Evolutionary conservation across 306 rosid genomes (phyloP).

Genomic region (Rosa rugosa): DNA sequence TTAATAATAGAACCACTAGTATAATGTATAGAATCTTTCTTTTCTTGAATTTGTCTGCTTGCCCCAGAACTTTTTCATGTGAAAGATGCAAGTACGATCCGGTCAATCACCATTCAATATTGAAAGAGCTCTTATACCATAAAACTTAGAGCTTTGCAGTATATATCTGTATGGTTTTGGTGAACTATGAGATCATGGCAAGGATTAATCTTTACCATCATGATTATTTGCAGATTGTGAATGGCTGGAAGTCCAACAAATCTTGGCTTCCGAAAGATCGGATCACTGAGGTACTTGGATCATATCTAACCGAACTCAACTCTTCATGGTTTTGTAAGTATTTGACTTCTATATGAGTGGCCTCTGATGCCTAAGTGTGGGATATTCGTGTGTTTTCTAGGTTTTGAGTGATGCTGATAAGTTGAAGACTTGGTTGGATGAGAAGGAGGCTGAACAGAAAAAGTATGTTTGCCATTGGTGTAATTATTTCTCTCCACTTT

Average conservation of each 20-base stretch:
- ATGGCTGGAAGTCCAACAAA: constrained; percentile 71
- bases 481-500: not conserved
- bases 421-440: constrained; percentile 73
- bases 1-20: constrained; percentile 1
- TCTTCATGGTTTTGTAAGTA: not conserved
- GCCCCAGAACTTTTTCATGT: not conserved
- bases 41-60: not conserved
- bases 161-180: not conserved
- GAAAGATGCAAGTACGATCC: constrained; percentile 1
- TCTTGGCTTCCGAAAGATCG: constrained; percentile 79
- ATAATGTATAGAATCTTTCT: not conserved
- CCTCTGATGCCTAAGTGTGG: constrained; percentile 6
- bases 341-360: not conserved
- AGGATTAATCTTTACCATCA: constrained; percentile 1
- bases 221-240: constrained; percentile 56
- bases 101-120: not conserved
- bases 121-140: not conserved
- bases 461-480: constrained; percentile 50
- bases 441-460: constrained; percentile 80
- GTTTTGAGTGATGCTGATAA: constrained; percentile 59
- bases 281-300: constrained; percentile 63
- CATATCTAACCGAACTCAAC: not conserved
- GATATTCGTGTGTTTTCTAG: constrained; percentile 39
- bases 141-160: not conserved
- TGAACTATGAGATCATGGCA: not conserved